Percentiles rank a stretch among this genome's conserved stretches.
These are phyloP conservation scores for Danielia reshetovae DNA, from an alignment of 805 yeast species.

Conservation along the genomic window DNA sequence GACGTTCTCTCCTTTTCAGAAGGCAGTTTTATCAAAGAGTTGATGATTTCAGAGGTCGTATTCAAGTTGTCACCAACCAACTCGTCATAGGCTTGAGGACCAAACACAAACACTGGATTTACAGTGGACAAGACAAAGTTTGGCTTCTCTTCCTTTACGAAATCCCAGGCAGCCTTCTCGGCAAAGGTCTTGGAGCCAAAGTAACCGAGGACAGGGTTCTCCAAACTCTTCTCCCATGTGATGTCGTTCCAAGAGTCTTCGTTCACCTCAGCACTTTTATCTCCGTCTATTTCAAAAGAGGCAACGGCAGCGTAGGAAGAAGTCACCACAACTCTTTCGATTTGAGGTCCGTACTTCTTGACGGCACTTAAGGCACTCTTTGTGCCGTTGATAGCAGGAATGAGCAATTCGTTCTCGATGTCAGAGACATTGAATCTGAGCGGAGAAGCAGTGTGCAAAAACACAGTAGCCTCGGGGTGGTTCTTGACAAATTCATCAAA, in stretches of 20 bases:
- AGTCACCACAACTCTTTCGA: constrained; percentile 9
- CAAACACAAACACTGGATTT: constrained; percentile 45
- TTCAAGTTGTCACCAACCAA: constrained; percentile 2
- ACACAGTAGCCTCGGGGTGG: constrained; percentile 49
- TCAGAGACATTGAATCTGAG: constrained; percentile 42
- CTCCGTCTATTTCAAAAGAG: constrained; percentile 1
- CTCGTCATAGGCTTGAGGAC: constrained; percentile 47
- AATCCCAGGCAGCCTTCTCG: constrained; percentile 44
- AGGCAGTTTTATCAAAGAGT: constrained; percentile 7
- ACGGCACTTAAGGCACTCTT: constrained; percentile 10
- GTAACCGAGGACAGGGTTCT: constrained; percentile 3
- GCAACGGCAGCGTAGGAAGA: constrained; percentile 15
- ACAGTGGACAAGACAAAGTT: constrained; percentile 38
- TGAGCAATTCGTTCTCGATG: constrained; percentile 47
- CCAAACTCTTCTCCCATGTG: constrained; percentile 41
- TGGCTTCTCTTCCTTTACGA: constrained; percentile 34
- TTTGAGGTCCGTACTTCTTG: constrained; percentile 7
- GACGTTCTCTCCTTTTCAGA: background rate
- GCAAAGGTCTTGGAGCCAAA: constrained; percentile 7
- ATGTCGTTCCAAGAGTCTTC: constrained; percentile 46
- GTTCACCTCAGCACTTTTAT: constrained; percentile 3
- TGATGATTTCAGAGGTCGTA: constrained; percentile 13
- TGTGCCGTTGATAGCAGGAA: constrained; percentile 46
- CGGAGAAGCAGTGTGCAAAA: constrained; percentile 64
- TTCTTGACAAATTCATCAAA: constrained; percentile 43